These are phyloP conservation scores for Athelia sp. DNA, from an alignment of 1,284 basidiomycete species.

Conservation along the genomic window DNA sequence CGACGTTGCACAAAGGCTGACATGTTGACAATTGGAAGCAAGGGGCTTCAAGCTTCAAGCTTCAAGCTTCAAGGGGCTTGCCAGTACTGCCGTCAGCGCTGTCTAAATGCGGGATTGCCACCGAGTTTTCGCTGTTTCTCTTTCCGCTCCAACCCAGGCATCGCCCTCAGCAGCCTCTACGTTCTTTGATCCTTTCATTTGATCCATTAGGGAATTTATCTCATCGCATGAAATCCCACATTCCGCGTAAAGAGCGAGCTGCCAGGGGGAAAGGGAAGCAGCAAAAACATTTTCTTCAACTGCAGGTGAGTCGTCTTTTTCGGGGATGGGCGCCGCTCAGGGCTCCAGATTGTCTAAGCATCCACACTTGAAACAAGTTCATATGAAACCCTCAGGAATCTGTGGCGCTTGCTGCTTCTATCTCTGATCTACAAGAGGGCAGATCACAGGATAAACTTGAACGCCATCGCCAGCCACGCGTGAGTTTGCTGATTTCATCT, in stretches of 20 bases:
- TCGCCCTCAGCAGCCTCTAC: conserved; percentile 1
- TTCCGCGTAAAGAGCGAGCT: not conserved
- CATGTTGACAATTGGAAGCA: too few species aligned
- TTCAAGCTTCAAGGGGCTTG: too few species aligned
- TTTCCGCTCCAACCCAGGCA: not conserved
- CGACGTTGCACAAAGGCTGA: too few species aligned
- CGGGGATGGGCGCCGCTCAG: too few species aligned
- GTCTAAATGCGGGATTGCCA: too few species aligned
- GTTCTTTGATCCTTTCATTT: not conserved
- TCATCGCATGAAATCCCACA: not conserved
- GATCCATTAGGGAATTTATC: not conserved
- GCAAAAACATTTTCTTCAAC: conserved; percentile 17
- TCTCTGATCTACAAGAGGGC: conserved; percentile 34
- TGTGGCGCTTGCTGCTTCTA: conserved; percentile 34
- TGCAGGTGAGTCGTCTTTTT: conserved; percentile 14
- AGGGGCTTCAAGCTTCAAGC: too few species aligned
- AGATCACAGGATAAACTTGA: conserved; percentile 28
- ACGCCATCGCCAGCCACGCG: conserved; percentile 30
- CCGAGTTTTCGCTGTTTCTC: not conserved
- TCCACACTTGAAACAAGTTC: not conserved
- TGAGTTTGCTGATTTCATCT: conserved; percentile 10
- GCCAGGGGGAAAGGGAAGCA: conserved; percentile 15
- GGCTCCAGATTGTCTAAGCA: too few species aligned
- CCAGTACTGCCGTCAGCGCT: too few species aligned
- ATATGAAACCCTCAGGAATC: conserved; percentile 27